A percentile compares a stretch with the other conserved stretches of the same genome.
These are phyloP conservation scores for Teunomyces aglyptinius DNA, from an alignment of 805 yeast species.

Conservation along the genomic window DNA sequence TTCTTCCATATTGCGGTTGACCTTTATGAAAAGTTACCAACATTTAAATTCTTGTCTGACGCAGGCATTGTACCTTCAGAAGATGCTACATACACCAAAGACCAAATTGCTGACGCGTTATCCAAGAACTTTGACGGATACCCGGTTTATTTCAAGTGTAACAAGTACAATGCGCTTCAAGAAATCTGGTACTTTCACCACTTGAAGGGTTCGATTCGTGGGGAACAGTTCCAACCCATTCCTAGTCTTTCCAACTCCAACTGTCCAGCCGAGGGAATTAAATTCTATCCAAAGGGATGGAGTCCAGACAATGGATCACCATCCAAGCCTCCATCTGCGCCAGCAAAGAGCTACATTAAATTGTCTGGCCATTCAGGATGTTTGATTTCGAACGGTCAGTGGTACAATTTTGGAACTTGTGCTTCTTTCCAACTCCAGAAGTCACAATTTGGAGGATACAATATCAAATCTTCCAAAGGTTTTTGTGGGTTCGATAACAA, in stretches of 20 bases:
- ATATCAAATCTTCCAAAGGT: conserved; percentile 69
- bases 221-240: conserved; percentile 27
- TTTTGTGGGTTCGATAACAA: conserved; percentile 49
- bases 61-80: conserved; percentile 72
- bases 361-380: conserved; percentile 63
- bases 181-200: conserved; percentile 28
- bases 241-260: conserved; percentile 53
- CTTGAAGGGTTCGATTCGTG: conserved; percentile 19
- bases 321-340: conserved; percentile 19
- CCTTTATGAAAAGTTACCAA: conserved; percentile 58
- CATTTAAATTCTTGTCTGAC: conserved; percentile 60
- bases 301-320: conserved; percentile 2
- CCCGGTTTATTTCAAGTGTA: conserved; percentile 62
- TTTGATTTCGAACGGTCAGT: conserved; percentile 79
- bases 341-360: conserved; percentile 34
- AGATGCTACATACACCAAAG: conserved; percentile 53
- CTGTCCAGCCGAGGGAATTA: conserved; percentile 71
- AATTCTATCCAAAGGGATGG: conserved; percentile 65
- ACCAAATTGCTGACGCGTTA: conserved; percentile 54
- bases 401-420: conserved; percentile 82
- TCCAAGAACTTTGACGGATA: conserved; percentile 48
- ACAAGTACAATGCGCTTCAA: conserved; percentile 38
- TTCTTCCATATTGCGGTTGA: conserved; percentile 62
- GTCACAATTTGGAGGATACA: conserved; percentile 71
- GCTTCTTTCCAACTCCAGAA: conserved; percentile 64